A percentile compares a stretch with the other conserved stretches of the same genome.
phyloP scores from a whole-genome alignment of 2,329 filamentous ascomycete genomes.

The Fusarium chuoi region DNA sequence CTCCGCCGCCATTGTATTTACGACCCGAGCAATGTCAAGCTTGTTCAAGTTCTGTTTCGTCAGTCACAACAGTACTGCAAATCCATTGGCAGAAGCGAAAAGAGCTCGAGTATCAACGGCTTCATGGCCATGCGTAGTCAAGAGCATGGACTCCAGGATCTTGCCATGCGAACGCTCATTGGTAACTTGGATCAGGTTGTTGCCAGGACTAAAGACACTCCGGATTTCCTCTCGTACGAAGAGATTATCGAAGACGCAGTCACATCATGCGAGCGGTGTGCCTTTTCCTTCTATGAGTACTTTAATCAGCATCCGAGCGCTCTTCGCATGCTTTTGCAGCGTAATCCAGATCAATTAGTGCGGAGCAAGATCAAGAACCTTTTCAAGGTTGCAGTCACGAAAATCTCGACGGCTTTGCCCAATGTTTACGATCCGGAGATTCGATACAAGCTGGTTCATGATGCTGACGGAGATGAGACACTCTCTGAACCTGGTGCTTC shows the following conservation, averaged over 20 bases:
- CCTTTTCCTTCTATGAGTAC: conserved; percentile 70
- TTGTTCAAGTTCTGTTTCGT: conserved; percentile 71
- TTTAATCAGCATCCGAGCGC: conserved; percentile 64
- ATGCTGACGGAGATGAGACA: conserved; percentile 46
- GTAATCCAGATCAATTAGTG: conserved; percentile 66
- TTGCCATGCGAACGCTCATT: conserved; percentile 65
- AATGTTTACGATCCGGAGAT: conserved; percentile 55
- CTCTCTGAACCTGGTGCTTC: conserved; percentile 6
- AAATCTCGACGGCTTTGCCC: conserved; percentile 61
- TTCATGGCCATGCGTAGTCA: conserved; percentile 8
- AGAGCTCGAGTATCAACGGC: conserved; percentile 5
- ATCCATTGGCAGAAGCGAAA: not conserved
- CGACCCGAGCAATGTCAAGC: conserved; percentile 75
- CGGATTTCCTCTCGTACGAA: conserved; percentile 69
- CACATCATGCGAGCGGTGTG: conserved; percentile 61
- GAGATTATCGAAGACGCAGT: conserved; percentile 60
- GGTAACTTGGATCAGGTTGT: conserved; percentile 81
- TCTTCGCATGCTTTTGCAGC: conserved; percentile 73
- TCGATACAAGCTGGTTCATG: conserved; percentile 21
- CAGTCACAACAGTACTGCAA: conserved; percentile 62
- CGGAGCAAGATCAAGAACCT: conserved; percentile 63
- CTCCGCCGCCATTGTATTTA: conserved; percentile 83
- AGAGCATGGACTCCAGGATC: conserved; percentile 52
- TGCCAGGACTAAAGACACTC: conserved; percentile 74
- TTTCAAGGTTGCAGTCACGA: conserved; percentile 63